Percentiles rank a stretch among this genome's conserved stretches.
Conservation (phyloP, 177 flowering plant genomes). For the Vitis hybrid region DNA sequence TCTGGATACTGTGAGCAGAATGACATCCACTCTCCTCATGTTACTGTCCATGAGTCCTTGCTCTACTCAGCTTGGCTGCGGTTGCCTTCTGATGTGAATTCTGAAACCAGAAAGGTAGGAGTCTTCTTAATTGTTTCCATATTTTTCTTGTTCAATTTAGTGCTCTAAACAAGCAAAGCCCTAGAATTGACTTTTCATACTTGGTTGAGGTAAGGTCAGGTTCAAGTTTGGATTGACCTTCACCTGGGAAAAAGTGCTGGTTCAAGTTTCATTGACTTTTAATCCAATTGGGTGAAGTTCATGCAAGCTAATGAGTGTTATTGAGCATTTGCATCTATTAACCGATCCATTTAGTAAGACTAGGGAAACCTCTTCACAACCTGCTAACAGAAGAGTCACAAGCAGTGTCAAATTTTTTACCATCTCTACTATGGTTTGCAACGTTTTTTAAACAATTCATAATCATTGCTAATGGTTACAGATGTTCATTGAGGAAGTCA, state of each 20-base stretch:
- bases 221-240: background rate
- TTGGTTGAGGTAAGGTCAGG: background rate
- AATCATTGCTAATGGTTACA: conserved; percentile 16
- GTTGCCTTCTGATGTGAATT: conserved; percentile 35
- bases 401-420: too few species aligned
- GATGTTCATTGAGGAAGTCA: conserved; percentile 65
- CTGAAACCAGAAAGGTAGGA: too few species aligned
- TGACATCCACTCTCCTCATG: conserved; percentile 62
- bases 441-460: too few species aligned
- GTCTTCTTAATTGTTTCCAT: background rate
- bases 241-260: background rate
- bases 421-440: too few species aligned
- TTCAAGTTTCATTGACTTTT: background rate
- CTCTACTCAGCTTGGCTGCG: conserved; percentile 64
- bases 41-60: conserved; percentile 57
- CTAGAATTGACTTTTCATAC: too few species aligned
- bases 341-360: too few species aligned
- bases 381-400: too few species aligned
- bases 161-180: too few species aligned
- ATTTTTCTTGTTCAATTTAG: too few species aligned
- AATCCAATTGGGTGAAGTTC: background rate
- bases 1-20: conserved; percentile 69
- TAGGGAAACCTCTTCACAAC: too few species aligned
- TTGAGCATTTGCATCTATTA: background rate
- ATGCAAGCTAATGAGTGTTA: background rate